Percentiles rank a stretch among this genome's conserved stretches.
Conservation (phyloP, 2,329 filamentous ascomycete species). For the Scedosporium minutisporum region DNA sequence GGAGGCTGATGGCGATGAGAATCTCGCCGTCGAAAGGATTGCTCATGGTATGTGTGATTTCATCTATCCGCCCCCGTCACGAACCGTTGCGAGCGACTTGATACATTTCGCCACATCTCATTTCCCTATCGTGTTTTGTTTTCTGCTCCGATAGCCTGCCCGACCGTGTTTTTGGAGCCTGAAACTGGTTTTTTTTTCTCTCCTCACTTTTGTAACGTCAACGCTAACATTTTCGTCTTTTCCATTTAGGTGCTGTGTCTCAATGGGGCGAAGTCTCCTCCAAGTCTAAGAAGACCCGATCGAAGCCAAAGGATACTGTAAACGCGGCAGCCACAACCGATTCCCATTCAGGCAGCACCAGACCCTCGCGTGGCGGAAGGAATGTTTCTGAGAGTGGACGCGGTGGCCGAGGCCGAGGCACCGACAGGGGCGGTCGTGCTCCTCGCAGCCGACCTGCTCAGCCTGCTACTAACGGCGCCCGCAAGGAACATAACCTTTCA, state of each 20-base stretch:
- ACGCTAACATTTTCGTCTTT: neutral
- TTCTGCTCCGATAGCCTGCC: neutral
- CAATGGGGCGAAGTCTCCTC: conserved; percentile 73
- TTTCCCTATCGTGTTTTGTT: conserved; percentile 7
- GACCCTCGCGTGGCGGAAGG: conserved; percentile 51
- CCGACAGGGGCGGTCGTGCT: conserved; percentile 51
- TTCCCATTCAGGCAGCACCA: conserved; percentile 15
- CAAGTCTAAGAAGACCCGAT: conserved; percentile 68
- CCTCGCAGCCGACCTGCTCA: conserved; percentile 54
- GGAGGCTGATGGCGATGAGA: conserved; percentile 74
- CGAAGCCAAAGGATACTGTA: conserved; percentile 58
- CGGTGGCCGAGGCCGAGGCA: conserved; percentile 51
- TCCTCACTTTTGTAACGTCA: neutral
- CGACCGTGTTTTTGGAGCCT: neutral
- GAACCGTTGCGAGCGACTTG: neutral
- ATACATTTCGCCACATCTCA: neutral
- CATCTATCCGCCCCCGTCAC: conserved; percentile 4
- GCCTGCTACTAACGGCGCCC: conserved; percentile 50
- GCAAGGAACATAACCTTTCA: conserved; percentile 48
- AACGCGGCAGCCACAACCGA: conserved; percentile 33
- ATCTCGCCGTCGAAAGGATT: conserved; percentile 67
- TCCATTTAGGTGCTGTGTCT: conserved; percentile 56
- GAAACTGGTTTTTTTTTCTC: neutral
- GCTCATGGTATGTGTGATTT: conserved; percentile 54
- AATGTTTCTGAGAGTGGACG: conserved; percentile 52